Conservation (phyloP, 768 basidiomycete species). For the Jaapia argillacea region DNA sequence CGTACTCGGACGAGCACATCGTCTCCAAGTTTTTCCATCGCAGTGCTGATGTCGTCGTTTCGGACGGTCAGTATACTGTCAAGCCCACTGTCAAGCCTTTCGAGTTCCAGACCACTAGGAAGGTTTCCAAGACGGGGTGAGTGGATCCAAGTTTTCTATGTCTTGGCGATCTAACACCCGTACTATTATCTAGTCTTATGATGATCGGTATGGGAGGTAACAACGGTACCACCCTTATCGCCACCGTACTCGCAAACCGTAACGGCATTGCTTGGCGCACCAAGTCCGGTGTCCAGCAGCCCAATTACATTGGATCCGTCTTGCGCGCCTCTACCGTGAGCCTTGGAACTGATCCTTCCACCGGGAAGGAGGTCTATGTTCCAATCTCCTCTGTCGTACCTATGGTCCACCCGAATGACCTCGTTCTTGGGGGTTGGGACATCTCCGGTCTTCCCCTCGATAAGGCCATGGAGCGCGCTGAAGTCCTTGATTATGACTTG, state of each 20-base stretch:
- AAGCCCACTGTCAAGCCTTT: slow-evolving; percentile 72
- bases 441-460: slow-evolving; percentile 83
- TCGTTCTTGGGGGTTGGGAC: slow-evolving; percentile 97
- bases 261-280: slow-evolving; percentile 94
- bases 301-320: slow-evolving; percentile 96
- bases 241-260: slow-evolving; percentile 92
- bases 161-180: slow-evolving; percentile 6
- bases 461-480: slow-evolving; percentile 86
- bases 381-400: slow-evolving; percentile 90
- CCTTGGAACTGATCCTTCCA: slow-evolving; percentile 70
- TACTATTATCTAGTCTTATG: slow-evolving; percentile 57
- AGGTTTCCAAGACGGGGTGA: slow-evolving; percentile 88
- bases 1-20: slow-evolving; percentile 77
- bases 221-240: slow-evolving; percentile 90
- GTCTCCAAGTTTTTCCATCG: slow-evolving; percentile 77
- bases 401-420: slow-evolving; percentile 97
- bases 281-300: slow-evolving; percentile 84
- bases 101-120: slow-evolving; percentile 86
- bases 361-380: slow-evolving; percentile 85
- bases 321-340: slow-evolving; percentile 93
- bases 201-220: slow-evolving; percentile 97
- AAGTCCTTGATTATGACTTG: slow-evolving; percentile 93
- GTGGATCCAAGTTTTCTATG: slow-evolving; percentile 19
- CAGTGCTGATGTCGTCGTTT: slow-evolving; percentile 57
- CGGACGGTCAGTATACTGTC: slow-evolving; percentile 68